Evolutionary conservation across 2,329 filamentous ascomycete genomes (phyloP), one percentile per base, ranked within the genome.

Genomic region (Cadophora sp.): DNA sequence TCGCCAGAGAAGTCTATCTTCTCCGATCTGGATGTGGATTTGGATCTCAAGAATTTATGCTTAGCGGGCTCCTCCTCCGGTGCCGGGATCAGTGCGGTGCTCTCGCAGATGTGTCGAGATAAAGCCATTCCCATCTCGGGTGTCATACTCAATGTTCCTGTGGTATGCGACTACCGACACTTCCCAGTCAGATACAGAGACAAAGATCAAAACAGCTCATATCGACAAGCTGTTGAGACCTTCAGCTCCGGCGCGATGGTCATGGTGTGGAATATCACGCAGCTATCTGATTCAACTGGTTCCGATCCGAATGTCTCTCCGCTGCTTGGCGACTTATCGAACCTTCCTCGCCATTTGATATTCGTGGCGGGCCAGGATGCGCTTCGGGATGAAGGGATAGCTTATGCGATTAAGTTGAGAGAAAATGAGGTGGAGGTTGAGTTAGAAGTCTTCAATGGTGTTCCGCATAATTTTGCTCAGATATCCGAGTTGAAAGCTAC

Each of bases 351-450:
- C 14, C 55, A 58, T 20, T 6, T 58, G 20, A 4, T 58, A 3
- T 61, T 47, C 39, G 61, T 63, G 3, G 61, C 61, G 2, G 61
- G 61, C 56, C 50, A 55, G n/a, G 61, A 63, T 45, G 61, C 47
- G 61, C 48, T 63, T 4, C 27, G 50, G 8, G 61, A 63, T 63
- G 61, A 63, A 43, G 61, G 61, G 1, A 56, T 63, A 3, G 61
- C 61, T 18, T 63, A 63, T 43, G 61, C 61, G 18, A 14, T 18
- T 20, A 39, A 55, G 20, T 20, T 63, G n/a, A 53, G 9, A n/a
- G 39, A 45, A 20, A 20, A 30, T 13, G 61, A 48, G 27, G 39
- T 63, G 13, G 7, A 20, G 33, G 50, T 55, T 24, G n/a, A 63
- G 13, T 30, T 63, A 14, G 11, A 58, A 14, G 13, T 58, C 20